Percentiles rank a stretch among this genome's conserved stretches.
phyloP scores from a whole-genome alignment of 306 rosid genomes.

The Sophora flavescens region DNA sequence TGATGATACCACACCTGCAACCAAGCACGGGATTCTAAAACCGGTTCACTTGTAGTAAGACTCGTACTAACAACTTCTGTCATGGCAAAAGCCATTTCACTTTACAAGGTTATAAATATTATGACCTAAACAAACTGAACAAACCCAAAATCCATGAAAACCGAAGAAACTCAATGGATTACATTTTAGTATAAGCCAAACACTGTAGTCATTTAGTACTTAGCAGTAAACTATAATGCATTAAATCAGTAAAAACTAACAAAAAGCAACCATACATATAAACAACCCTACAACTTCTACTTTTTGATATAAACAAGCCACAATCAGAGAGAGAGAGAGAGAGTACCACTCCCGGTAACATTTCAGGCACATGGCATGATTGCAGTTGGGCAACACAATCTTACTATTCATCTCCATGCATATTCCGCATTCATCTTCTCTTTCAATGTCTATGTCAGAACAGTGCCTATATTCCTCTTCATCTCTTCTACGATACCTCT shows the following conservation, averaged over 20 bases:
- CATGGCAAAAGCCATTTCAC: slow-evolving; percentile 22
- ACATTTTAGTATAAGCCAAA: slow-evolving; percentile 19
- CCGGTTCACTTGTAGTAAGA: slow-evolving; percentile 8
- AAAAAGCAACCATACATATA: slow-evolving; percentile 2
- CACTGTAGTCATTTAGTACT: not conserved
- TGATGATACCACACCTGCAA: slow-evolving; percentile 40
- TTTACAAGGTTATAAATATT: slow-evolving; percentile 28
- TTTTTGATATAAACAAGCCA: slow-evolving; percentile 1
- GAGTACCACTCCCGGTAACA: slow-evolving; percentile 94
- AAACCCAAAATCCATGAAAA: slow-evolving; percentile 30
- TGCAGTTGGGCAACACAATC: slow-evolving; percentile 93
- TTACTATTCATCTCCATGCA: slow-evolving; percentile 92
- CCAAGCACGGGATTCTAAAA: slow-evolving; percentile 36
- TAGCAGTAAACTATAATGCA: not conserved
- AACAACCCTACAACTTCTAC: slow-evolving; percentile 1
- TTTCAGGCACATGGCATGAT: slow-evolving; percentile 94
- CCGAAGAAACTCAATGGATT: slow-evolving; percentile 18
- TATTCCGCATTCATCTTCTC: slow-evolving; percentile 98
- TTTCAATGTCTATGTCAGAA: slow-evolving; percentile 80
- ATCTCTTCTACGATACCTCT: slow-evolving; percentile 89
- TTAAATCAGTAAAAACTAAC: slow-evolving; percentile 8
- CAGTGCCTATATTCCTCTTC: slow-evolving; percentile 65
- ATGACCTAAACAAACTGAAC: slow-evolving; percentile 19
- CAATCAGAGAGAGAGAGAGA: not conserved
- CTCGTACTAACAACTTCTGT: not conserved